Conservation (phyloP, 2,329 filamentous ascomycete genomes). For the Davidsoniella virescens region DNA sequence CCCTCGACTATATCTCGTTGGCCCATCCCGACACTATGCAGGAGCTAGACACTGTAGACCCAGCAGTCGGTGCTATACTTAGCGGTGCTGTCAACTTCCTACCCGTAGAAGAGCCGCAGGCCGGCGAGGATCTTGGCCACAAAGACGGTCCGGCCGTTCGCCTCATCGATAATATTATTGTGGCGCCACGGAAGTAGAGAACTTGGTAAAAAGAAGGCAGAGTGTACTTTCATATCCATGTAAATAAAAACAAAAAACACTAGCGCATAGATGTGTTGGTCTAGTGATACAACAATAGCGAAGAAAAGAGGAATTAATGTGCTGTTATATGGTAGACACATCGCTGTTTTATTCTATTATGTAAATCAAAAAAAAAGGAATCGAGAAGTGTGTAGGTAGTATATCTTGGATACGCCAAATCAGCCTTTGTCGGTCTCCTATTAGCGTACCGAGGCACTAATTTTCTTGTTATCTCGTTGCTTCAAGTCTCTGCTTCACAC, state of each 20-base stretch:
- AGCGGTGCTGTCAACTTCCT: conserved; percentile 87
- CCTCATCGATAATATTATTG: conserved; percentile 84
- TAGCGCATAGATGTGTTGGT: neutral
- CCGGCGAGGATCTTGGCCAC: conserved; percentile 61
- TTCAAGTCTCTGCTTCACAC: too few relatives aligned
- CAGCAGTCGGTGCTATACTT: conserved; percentile 57
- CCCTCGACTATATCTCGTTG: conserved; percentile 85
- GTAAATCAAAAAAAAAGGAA: too few relatives aligned
- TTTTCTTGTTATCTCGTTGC: too few relatives aligned
- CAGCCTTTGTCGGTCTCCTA: neutral
- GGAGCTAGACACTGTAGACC: conserved; percentile 58
- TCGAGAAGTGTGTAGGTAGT: too few relatives aligned
- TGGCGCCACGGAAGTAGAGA: conserved; percentile 27
- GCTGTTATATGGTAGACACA: too few relatives aligned
- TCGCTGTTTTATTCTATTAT: too few relatives aligned
- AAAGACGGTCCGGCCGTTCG: conserved; percentile 60
- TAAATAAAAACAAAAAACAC: neutral
- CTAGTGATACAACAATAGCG: neutral
- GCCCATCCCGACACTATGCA: conserved; percentile 72
- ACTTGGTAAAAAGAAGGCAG: neutral
- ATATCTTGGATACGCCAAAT: too few relatives aligned
- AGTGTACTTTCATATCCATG: neutral
- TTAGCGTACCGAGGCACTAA: too few relatives aligned
- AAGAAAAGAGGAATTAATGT: neutral
- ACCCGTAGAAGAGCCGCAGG: conserved; percentile 52